These are phyloP conservation scores for Metarhizium humberi DNA, from an alignment of 2,329 filamentous ascomycete genomes.

Conservation along the genomic window DNA sequence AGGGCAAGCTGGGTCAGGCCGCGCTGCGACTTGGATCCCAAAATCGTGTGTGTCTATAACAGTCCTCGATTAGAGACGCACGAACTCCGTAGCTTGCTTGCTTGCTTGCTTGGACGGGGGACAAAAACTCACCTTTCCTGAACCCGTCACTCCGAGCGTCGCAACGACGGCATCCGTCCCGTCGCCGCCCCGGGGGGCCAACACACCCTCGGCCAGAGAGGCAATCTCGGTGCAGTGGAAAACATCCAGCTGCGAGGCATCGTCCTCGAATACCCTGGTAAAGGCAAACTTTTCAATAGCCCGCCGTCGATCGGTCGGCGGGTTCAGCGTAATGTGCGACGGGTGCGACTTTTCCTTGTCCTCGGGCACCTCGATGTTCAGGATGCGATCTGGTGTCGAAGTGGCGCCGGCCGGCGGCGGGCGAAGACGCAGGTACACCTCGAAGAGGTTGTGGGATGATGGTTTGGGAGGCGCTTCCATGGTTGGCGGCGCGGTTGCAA, in stretches of 20 bases:
- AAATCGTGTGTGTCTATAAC: conserved; percentile 80
- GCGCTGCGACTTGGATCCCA: conserved; percentile 77
- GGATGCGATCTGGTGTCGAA: conserved; percentile 52
- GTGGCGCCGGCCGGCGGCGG: conserved; percentile 44
- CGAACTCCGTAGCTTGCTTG: too few relatives aligned
- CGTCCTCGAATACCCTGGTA: conserved; percentile 85
- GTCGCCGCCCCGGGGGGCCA: conserved; percentile 63
- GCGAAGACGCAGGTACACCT: conserved; percentile 81
- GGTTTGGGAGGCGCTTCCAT: conserved; percentile 26
- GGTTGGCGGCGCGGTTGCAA: not conserved
- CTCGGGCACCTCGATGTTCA: conserved; percentile 60
- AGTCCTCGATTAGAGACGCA: not conserved
- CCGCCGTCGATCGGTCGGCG: conserved; percentile 75
- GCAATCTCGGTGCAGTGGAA: conserved; percentile 73
- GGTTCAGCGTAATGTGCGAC: conserved; percentile 68
- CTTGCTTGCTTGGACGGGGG: not conserved
- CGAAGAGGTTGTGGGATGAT: conserved; percentile 56
- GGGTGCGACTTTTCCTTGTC: conserved; percentile 29
- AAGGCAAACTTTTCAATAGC: conserved; percentile 93
- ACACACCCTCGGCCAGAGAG: conserved; percentile 68
- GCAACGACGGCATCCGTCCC: conserved; percentile 85
- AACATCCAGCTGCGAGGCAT: conserved; percentile 73
- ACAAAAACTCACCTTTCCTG: conserved; percentile 65
- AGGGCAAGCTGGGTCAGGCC: conserved; percentile 87
- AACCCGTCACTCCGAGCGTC: conserved; percentile 88